phyloP scores from a whole-genome alignment of 768 basidiomycete species.

The Tulasnella sp. region DNA sequence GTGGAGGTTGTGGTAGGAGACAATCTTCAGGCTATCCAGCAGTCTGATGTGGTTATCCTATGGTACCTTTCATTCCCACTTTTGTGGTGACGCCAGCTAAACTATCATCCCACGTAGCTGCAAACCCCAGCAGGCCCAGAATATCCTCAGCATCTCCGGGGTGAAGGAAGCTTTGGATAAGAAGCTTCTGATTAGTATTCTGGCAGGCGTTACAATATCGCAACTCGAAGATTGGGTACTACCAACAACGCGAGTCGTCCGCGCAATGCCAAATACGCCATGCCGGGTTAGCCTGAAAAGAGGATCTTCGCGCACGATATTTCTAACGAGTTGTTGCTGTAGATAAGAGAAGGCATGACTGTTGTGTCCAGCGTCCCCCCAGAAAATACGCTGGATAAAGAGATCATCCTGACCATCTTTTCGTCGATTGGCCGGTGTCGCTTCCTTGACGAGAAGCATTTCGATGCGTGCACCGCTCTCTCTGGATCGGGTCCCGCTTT shows the following conservation, averaged over 20 bases:
- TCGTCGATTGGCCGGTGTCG: slow-evolving; percentile 94
- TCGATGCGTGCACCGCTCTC: slow-evolving; percentile 95
- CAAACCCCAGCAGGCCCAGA: slow-evolving; percentile 83
- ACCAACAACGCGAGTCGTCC: slow-evolving; percentile 75
- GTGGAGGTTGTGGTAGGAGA: slow-evolving; percentile 66
- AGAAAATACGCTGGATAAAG: slow-evolving; percentile 45
- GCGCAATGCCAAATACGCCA: slow-evolving; percentile 98
- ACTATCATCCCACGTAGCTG: slow-evolving; percentile 51
- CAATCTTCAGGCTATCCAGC: slow-evolving; percentile 67
- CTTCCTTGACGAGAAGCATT: slow-evolving; percentile 97
- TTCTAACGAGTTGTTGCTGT: slow-evolving; percentile 1
- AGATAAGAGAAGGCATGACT: slow-evolving; percentile 99
- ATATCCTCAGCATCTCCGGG: slow-evolving; percentile 67
- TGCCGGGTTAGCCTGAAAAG: slow-evolving; percentile 61
- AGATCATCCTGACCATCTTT: slow-evolving; percentile 87
- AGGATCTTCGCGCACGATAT: too few species aligned
- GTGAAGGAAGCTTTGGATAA: slow-evolving; percentile 79
- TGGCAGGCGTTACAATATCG: slow-evolving; percentile 89
- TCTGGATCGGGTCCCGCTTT: slow-evolving; percentile 97
- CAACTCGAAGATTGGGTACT: slow-evolving; percentile 74
- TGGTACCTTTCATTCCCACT: slow-evolving; percentile 53
- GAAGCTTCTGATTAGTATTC: slow-evolving; percentile 93
- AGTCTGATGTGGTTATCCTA: slow-evolving; percentile 80
- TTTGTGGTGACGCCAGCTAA: background rate
- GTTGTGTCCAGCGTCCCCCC: slow-evolving; percentile 72